phyloP scores from a whole-genome alignment of 805 yeast species.

The Metschnikowia drakensbergensis region DNA sequence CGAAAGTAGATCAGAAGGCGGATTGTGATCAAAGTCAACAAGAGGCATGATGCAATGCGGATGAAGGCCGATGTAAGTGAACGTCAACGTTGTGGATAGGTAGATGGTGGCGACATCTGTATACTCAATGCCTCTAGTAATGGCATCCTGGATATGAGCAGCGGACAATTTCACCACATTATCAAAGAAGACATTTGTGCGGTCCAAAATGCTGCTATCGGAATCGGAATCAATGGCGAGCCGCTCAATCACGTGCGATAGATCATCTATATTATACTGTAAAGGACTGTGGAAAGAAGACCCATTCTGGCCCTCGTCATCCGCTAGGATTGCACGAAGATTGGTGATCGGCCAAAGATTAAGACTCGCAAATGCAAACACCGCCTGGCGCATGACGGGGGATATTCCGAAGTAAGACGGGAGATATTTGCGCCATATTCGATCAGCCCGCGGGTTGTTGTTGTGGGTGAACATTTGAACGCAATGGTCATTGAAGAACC shows the following conservation, averaged over 20 bases:
- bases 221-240: conserved; percentile 8
- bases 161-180: conserved; percentile 12
- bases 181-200: conserved; percentile 24
- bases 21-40: conserved; percentile 19
- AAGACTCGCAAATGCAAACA: conserved; percentile 24
- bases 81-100: conserved; percentile 21
- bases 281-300: background rate
- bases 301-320: conserved; percentile 5
- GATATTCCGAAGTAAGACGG: conserved; percentile 25
- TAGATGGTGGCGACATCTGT: conserved; percentile 8
- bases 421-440: conserved; percentile 25
- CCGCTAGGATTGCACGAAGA: conserved; percentile 9
- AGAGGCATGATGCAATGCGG: conserved; percentile 30
- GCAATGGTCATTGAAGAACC: conserved; percentile 29
- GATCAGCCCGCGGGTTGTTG: conserved; percentile 19
- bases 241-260: conserved; percentile 11
- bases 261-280: background rate
- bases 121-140: background rate
- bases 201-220: conserved; percentile 16
- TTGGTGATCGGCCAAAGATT: conserved; percentile 26
- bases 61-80: conserved; percentile 30
- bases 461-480: conserved; percentile 25
- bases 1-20: conserved; percentile 21
- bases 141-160: conserved; percentile 9
- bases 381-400: conserved; percentile 24